These are phyloP conservation scores for Leucoagaricus sp. DNA, from an alignment of 1,284 basidiomycete species.

Conservation along the genomic window DNA sequence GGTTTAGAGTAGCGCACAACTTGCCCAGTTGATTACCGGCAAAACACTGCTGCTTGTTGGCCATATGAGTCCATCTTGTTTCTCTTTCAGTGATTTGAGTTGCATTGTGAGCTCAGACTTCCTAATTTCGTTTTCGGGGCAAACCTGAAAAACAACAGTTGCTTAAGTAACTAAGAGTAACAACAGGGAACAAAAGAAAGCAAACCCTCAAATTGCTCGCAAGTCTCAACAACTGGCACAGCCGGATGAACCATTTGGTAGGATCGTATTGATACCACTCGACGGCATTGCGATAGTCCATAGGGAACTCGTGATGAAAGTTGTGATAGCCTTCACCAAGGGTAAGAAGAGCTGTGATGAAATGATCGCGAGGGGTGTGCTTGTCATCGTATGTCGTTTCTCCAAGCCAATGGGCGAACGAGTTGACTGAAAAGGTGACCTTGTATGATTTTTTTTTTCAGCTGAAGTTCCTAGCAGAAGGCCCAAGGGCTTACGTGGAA, in stretches of 20 bases:
- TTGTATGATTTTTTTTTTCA: too few species aligned
- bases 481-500: conserved; percentile 90
- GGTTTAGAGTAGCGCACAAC: conserved; percentile 51
- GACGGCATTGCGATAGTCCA: conserved; percentile 94
- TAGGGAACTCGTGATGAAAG: conserved; percentile 94
- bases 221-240: conserved; percentile 64
- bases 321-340: conserved; percentile 97
- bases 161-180: not conserved
- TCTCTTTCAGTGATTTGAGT: conserved; percentile 77
- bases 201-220: conserved; percentile 82
- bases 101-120: conserved; percentile 95
- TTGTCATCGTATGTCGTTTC: conserved; percentile 94
- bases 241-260: conserved; percentile 91
- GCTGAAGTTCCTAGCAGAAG: too few species aligned
- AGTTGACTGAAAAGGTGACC: conserved; percentile 96
- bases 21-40: conserved; percentile 85
- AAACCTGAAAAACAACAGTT: conserved; percentile 43
- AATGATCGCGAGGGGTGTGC: conserved; percentile 88
- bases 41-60: conserved; percentile 75
- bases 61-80: conserved; percentile 76
- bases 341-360: conserved; percentile 85
- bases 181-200: not conserved
- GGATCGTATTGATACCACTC: conserved; percentile 92
- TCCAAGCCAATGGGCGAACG: conserved; percentile 93
- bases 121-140: conserved; percentile 92